These are phyloP conservation scores for Hypholoma sublateritium DNA, from an alignment of 768 basidiomycete genomes.

Conservation along the genomic window DNA sequence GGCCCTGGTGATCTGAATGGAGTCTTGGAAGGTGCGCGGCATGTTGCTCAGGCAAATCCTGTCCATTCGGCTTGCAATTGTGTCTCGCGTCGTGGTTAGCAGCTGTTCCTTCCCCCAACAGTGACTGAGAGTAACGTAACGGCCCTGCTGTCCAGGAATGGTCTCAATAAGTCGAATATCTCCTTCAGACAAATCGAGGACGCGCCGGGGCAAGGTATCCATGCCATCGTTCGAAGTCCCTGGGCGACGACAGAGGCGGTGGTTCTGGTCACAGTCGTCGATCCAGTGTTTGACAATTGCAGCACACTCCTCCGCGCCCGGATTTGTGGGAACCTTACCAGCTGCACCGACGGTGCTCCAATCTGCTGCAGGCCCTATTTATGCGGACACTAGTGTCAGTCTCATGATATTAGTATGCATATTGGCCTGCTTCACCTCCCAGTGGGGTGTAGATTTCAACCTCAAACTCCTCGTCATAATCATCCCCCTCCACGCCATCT, in stretches of 20 bases:
- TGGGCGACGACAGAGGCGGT: constrained; percentile 4
- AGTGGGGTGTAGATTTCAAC: constrained; percentile 12
- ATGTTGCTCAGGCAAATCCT: constrained; percentile 8
- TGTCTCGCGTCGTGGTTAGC: constrained; percentile 12
- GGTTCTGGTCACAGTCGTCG: constrained; percentile 10
- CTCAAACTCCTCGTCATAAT: constrained; percentile 12
- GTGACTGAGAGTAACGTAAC: constrained; percentile 16
- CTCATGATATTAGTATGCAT: background rate
- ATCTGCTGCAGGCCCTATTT: background rate
- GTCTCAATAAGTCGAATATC: constrained; percentile 12
- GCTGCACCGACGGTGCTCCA: constrained; percentile 12
- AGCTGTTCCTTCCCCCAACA: constrained; percentile 17
- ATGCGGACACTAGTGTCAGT: background rate
- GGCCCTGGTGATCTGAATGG: constrained; percentile 9
- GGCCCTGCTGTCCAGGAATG: constrained; percentile 9
- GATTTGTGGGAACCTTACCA: constrained; percentile 11
- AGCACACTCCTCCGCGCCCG: constrained; percentile 10
- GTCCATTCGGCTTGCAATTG: constrained; percentile 8
- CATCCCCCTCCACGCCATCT: constrained; percentile 2
- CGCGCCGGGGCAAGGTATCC: constrained; percentile 12
- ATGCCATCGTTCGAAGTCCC: background rate
- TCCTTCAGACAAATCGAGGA: constrained; percentile 10
- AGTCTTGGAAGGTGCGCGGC: constrained; percentile 15
- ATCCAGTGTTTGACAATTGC: constrained; percentile 9
- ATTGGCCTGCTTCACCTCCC: background rate